Base-by-base conservation (phyloP, 2,329 filamentous ascomycete species). In the Neoarthrinium moseri region DNA sequence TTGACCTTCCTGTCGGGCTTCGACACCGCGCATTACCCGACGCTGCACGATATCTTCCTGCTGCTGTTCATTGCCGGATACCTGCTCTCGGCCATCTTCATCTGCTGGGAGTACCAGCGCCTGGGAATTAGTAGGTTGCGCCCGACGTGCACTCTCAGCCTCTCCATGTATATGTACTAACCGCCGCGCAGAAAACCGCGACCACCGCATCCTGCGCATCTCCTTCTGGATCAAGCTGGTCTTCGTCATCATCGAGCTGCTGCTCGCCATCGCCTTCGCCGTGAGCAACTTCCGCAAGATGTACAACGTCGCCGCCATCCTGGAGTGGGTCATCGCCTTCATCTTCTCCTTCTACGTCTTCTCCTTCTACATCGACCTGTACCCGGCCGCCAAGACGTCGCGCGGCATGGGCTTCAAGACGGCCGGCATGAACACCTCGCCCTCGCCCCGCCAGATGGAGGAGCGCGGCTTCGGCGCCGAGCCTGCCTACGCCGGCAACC, bases 271-370 rank as follows among this genome's bases (percentile, higher is more conserved):
- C 58, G 83, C 77, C 35, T 97, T 97, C 64, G 85, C 75, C 18
- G 73, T 81, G 4, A 73, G 72, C 45, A 77, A 73, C 27, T 73
- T 69, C 30, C 67, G 63, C 4, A 49, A 68, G 7, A 59, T 73
- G 20, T 77, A 75, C 56, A 86, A 94, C 65, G 67, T 72, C 2
- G 89, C 85, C 30, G 94, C 91, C 5, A 71, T 95, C 43, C 66
- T 96, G 24, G 92, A 97, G 70, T 85, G 81, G 81, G 62, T 81
- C 49, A 83, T 96, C 53, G 81, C 90, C 24, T 83, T 95, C 60
- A 75, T 96, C 61, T 96, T 91, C 70, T 89, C 87, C 43, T 86
- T 91, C 61, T 97, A 96, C 70, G 77, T 95, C 50, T 78, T 92
- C 51, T 90, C 86, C 50, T 97, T 95, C 73, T 78, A 86, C 59